Evolutionary conservation across 768 basidiomycete species (phyloP), one percentile per base, ranked within the genome.

Genomic region (Leucogyrophana mollusca): DNA sequence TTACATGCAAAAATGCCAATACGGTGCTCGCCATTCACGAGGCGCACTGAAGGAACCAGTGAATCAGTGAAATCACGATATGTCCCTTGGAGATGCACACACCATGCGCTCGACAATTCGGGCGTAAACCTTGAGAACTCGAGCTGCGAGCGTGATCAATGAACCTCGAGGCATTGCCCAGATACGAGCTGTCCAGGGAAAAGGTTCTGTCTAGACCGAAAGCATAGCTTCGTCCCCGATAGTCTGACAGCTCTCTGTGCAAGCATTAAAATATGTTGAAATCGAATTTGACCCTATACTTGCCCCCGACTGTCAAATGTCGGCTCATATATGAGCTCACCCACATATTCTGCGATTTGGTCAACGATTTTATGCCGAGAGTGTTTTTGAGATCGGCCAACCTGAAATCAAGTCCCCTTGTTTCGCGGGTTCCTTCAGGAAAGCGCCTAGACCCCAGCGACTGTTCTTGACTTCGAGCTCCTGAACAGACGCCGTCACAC

Each of bases 301-400:
- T 48, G 82, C 83, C 72, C 72, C 55, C 83, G 73, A 30, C 74
- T 77, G 5, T 67, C 60, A 4, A 72, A 64, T 1, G 79, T 84
- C 0, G 67, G 56, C 21, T 76, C 72, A 39, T 65, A 74, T 3
- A 82, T 73, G 16, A 82, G 51, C 61, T 89, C 85, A 2, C 87
- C 87, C 4, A 75, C 59, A 48, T 89, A 88, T 64, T 88, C 87
- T 87, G 37, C n/a, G n/a, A n/a, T n/a, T n/a, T n/a, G n/a, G n/a
- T 10, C 33, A 22, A 9, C 9, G 25, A 37, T 8, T 36, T 43
- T 23, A 43, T 3, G 9, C 33, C 20, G 17, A 48, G 32, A 40
- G 14, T 6, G 11, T 2, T 13, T 14, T 30, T 25, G 43, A 44
- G 40, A 36, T 4, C 24, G 27, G 22, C 40, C 7, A 46, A 78